These are phyloP conservation scores for Fraxinus xanthoxyloides DNA, from an alignment of 305 asterid genomes.

Conservation along the genomic window DNA sequence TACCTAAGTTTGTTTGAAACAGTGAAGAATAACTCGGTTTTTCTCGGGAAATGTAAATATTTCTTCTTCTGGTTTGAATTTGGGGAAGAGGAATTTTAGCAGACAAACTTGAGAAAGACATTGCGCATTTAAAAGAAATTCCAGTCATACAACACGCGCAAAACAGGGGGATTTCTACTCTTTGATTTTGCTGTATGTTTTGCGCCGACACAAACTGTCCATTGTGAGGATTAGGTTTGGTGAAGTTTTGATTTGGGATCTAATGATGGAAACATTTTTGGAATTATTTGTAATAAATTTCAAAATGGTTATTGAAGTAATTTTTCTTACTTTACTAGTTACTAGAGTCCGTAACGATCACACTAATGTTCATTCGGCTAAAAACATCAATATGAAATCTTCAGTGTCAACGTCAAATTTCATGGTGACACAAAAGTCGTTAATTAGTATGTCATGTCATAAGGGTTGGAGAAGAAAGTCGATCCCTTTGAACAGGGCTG, in stretches of 20 bases:
- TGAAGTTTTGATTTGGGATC: not conserved
- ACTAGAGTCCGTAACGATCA: not conserved
- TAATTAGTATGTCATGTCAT: not conserved
- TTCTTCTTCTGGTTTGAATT: not conserved
- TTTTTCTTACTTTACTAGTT: not conserved
- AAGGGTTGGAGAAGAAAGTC: not conserved
- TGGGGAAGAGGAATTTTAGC: not conserved
- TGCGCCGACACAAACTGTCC: not conserved
- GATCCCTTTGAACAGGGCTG: not conserved
- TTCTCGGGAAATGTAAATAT: not conserved
- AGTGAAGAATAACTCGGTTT: slow-evolving; percentile 5
- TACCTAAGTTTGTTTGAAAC: slow-evolving; percentile 9
- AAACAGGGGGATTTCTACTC: not conserved
- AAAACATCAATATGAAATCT: not conserved
- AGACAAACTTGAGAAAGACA: slow-evolving; percentile 1
- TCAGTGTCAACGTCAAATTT: not conserved
- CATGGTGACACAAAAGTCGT: not conserved
- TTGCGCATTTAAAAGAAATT: not conserved
- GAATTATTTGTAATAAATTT: not conserved
- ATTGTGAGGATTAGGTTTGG: not conserved
- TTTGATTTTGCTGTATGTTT: not conserved
- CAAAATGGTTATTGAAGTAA: not conserved
- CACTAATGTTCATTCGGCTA: not conserved
- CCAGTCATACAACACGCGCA: not conserved
- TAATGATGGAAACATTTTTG: not conserved